Conservation (phyloP, 2,329 filamentous ascomycete species). For the Apiospora marii region DNA sequence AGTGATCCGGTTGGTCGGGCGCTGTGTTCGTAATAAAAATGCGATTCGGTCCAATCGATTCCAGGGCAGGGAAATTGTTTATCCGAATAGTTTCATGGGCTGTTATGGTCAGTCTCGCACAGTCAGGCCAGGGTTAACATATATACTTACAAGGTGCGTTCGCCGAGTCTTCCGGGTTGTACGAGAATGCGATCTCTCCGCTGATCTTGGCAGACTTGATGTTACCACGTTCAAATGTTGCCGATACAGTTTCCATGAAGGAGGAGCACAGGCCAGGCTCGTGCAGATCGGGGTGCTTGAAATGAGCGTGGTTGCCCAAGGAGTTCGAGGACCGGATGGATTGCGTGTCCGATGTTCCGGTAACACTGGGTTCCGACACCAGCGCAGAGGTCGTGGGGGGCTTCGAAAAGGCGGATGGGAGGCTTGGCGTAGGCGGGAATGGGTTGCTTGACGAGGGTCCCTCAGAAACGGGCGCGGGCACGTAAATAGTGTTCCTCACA, state of each 20-base stretch:
- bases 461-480: slow-evolving; percentile 58
- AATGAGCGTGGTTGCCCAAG: slow-evolving; percentile 71
- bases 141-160: slow-evolving; percentile 56
- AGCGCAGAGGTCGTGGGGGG: slow-evolving; percentile 61
- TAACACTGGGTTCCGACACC: slow-evolving; percentile 68
- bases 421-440: slow-evolving; percentile 47
- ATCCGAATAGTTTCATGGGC: slow-evolving; percentile 76
- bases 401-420: slow-evolving; percentile 47
- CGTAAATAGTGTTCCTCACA: slow-evolving; percentile 88
- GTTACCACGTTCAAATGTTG: slow-evolving; percentile 78
- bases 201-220: slow-evolving; percentile 77
- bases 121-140: slow-evolving; percentile 41
- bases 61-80: slow-evolving; percentile 86
- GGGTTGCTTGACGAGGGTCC: slow-evolving; percentile 41
- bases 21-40: slow-evolving; percentile 80
- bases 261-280: slow-evolving; percentile 85
- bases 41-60: slow-evolving; percentile 92
- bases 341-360: slow-evolving; percentile 79
- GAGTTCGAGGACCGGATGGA: slow-evolving; percentile 91
- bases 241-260: slow-evolving; percentile 90
- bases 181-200: slow-evolving; percentile 89
- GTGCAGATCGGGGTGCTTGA: slow-evolving; percentile 82
- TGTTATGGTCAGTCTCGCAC: slow-evolving; percentile 40
- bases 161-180: slow-evolving; percentile 66
- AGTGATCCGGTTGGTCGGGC: slow-evolving; percentile 77